These are phyloP conservation scores for Yarrowia yakushimensis DNA, from an alignment of 805 yeast species.

Conservation along the genomic window DNA sequence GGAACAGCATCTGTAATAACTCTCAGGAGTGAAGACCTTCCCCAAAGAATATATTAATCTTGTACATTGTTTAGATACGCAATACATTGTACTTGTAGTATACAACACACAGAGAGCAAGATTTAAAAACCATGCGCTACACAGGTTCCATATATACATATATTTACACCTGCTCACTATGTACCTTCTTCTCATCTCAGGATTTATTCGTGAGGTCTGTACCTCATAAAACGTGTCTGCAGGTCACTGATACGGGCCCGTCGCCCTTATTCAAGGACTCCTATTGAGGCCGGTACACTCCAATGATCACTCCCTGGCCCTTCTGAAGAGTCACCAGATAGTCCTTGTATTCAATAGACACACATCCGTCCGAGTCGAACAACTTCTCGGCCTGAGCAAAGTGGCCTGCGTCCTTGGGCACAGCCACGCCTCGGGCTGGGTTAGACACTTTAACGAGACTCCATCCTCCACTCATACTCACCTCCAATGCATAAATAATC, in stretches of 20 bases:
- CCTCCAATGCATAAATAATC: constrained; percentile 21
- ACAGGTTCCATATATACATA: neutral
- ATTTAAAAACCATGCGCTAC: too few species aligned
- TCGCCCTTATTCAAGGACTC: too few species aligned
- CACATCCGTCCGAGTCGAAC: neutral
- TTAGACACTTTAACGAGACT: neutral
- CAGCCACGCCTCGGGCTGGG: constrained; percentile 17
- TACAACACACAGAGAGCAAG: neutral
- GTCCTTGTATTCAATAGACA: constrained; percentile 4
- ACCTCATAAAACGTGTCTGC: too few species aligned
- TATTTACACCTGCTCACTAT: neutral
- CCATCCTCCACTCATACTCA: neutral
- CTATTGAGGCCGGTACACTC: constrained; percentile 14
- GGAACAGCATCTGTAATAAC: too few species aligned
- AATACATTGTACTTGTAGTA: constrained; percentile 3
- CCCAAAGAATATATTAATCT: neutral
- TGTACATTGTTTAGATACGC: neutral
- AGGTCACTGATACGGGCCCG: too few species aligned
- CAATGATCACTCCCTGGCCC: constrained; percentile 13
- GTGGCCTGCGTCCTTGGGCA: constrained; percentile 9
- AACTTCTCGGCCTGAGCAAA: constrained; percentile 2
- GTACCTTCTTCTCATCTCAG: neutral
- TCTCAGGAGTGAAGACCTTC: too few species aligned
- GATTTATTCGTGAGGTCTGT: too few species aligned
- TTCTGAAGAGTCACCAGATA: constrained; percentile 15